Evolutionary conservation across 805 yeast genomes (phyloP).

Genomic region (Metschnikowia colocasiae): DNA sequence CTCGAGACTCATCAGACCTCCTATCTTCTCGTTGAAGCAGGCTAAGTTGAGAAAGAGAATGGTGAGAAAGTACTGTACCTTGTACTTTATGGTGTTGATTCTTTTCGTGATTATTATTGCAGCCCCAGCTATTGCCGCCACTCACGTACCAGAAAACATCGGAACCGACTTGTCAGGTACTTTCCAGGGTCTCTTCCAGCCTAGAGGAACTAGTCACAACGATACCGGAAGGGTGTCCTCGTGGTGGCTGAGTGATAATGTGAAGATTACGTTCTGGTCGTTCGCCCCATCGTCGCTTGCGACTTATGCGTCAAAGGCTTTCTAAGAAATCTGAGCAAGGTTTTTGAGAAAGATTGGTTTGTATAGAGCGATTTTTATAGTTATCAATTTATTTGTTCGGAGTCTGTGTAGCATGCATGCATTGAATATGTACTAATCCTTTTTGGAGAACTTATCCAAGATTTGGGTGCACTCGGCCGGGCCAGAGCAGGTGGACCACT

Average conservation of each 20-base stretch:
- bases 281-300: constrained; percentile 50
- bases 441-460: background rate
- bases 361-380: background rate
- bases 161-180: constrained; percentile 32
- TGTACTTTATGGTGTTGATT: constrained; percentile 68
- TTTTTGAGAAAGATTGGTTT: background rate
- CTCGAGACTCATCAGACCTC: constrained; percentile 93
- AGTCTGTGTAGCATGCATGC: background rate
- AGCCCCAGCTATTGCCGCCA: constrained; percentile 88
- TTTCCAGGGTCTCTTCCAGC: constrained; percentile 78
- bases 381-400: background rate
- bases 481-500: constrained; percentile 53
- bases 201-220: constrained; percentile 74
- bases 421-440: background rate
- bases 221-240: constrained; percentile 62
- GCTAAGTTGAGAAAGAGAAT: constrained; percentile 94
- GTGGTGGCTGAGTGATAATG: constrained; percentile 18
- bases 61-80: constrained; percentile 86
- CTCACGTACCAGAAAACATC: constrained; percentile 42
- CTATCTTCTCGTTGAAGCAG: constrained; percentile 94
- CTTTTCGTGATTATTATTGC: constrained; percentile 73
- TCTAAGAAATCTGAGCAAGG: constrained; percentile 5
- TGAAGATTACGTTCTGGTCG: constrained; percentile 45
- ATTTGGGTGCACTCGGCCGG: background rate
- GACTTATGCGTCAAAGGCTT: constrained; percentile 57